Evolutionary conservation across 495 filamentous ascomycete species (phyloP).

Genomic region (Neurospora pannonica): DNA sequence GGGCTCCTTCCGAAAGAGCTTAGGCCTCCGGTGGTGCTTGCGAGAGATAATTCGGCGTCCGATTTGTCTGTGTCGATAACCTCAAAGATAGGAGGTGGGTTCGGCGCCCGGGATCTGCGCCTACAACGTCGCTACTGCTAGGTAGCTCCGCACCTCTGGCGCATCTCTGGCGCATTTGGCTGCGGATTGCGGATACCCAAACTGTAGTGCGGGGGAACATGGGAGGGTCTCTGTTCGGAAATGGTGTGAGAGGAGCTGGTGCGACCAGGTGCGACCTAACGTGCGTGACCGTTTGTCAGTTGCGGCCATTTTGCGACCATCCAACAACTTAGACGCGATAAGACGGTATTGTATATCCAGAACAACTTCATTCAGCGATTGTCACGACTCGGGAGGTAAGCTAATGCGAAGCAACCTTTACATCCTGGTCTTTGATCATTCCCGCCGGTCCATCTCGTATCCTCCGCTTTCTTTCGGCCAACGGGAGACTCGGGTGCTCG

Average conservation of each 20-base stretch:
- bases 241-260: not conserved
- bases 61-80: not conserved
- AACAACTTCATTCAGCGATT: not conserved
- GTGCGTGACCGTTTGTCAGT: not conserved
- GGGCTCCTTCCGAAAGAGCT: not conserved
- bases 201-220: not conserved
- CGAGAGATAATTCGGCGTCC: not conserved
- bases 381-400: not conserved
- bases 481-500: not conserved
- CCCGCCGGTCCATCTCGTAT: not conserved
- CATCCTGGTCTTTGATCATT: not conserved
- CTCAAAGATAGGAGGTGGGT: not conserved
- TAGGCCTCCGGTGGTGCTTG: not conserved
- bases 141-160: not conserved
- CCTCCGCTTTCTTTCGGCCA: not conserved
- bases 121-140: not conserved
- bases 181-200: not conserved
- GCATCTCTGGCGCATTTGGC: not conserved
- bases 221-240: not conserved
- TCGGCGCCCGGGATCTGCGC: not conserved
- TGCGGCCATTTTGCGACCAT: not conserved
- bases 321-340: not conserved
- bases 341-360: not conserved
- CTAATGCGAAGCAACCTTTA: not conserved
- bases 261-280: not conserved